Conservation (phyloP, 1,139 yeast genomes). For the Lodderomyces metapsilosis region DNA sequence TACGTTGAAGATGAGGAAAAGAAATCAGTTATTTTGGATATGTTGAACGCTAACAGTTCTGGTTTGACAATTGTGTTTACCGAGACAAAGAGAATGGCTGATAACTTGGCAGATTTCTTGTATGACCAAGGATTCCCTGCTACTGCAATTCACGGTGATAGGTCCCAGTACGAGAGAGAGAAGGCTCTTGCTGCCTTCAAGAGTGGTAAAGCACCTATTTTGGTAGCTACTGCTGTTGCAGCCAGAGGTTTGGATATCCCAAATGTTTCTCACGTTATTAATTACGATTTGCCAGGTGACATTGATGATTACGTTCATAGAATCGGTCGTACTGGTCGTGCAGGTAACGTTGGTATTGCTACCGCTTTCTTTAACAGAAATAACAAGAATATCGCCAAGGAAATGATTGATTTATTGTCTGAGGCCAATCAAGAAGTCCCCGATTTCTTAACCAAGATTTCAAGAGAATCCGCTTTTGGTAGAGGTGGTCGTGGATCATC, state of each 20-base stretch:
- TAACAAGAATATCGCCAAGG: constrained; percentile 87
- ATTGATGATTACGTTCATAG: constrained; percentile 98
- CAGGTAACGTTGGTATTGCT: constrained; percentile 98
- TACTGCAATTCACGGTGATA: constrained; percentile 98
- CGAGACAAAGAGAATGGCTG: constrained; percentile 99
- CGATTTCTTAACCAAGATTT: constrained; percentile 72
- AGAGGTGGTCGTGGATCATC: constrained; percentile 37
- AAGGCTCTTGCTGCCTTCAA: constrained; percentile 90
- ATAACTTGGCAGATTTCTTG: constrained; percentile 87
- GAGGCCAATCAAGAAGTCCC: constrained; percentile 99
- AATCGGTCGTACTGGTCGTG: constrained; percentile 99
- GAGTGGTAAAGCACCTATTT: constrained; percentile 81
- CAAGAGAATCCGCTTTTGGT: constrained; percentile 74
- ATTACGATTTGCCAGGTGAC: constrained; percentile 94
- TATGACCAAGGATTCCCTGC: constrained; percentile 91
- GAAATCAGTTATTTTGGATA: constrained; percentile 86
- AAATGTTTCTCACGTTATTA: constrained; percentile 95
- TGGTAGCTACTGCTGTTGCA: constrained; percentile 98
- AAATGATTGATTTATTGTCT: constrained; percentile 76
- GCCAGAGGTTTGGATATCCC: constrained; percentile 99
- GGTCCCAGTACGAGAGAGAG: constrained; percentile 97
- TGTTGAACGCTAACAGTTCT: constrained; percentile 72
- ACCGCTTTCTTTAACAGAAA: constrained; percentile 98
- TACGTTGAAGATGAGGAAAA: constrained; percentile 96
- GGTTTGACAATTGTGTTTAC: constrained; percentile 93